Evolutionary conservation across 2,329 filamentous ascomycete species (phyloP).

Genomic region (Bipolaris sorokiniana): DNA sequence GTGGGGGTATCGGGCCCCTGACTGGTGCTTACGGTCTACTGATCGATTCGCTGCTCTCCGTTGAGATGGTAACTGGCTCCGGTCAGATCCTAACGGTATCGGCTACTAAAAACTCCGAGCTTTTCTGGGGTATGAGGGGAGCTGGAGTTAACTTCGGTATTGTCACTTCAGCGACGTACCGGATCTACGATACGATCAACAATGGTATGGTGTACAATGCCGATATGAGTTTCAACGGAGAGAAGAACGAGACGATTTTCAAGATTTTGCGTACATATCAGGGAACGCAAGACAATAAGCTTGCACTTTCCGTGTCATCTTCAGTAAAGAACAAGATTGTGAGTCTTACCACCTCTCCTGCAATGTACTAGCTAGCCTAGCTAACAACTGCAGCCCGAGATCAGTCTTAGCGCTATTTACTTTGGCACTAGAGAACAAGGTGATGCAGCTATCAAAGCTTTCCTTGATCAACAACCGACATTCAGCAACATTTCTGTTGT

Average conservation of each 20-base stretch:
- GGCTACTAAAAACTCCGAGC: conserved; percentile 34
- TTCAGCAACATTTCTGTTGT: conserved; percentile 2
- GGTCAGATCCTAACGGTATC: conserved; percentile 41
- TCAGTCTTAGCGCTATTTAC: conserved; percentile 4
- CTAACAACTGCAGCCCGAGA: background rate
- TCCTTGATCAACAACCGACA: conserved; percentile 1
- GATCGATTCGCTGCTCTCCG: conserved; percentile 17
- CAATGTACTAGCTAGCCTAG: background rate
- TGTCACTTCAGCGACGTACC: conserved; percentile 20
- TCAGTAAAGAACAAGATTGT: conserved; percentile 1
- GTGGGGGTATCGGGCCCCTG: conserved; percentile 62
- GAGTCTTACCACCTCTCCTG: background rate
- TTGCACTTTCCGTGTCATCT: background rate
- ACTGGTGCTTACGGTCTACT: conserved; percentile 51
- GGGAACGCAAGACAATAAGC: background rate
- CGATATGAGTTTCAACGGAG: background rate
- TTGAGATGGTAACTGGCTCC: conserved; percentile 33
- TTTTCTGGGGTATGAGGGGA: conserved; percentile 48
- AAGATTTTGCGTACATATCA: conserved; percentile 3
- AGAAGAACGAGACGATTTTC: conserved; percentile 5
- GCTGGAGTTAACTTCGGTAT: conserved; percentile 48
- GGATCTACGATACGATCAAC: conserved; percentile 26
- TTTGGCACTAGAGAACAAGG: conserved; percentile 4
- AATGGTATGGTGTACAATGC: conserved; percentile 18
- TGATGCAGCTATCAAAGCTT: background rate